A percentile compares a stretch with the other conserved stretches of the same genome.
These are phyloP conservation scores for Geopyxis carbonaria DNA, from an alignment of 495 filamentous ascomycete genomes.

Conservation along the genomic window DNA sequence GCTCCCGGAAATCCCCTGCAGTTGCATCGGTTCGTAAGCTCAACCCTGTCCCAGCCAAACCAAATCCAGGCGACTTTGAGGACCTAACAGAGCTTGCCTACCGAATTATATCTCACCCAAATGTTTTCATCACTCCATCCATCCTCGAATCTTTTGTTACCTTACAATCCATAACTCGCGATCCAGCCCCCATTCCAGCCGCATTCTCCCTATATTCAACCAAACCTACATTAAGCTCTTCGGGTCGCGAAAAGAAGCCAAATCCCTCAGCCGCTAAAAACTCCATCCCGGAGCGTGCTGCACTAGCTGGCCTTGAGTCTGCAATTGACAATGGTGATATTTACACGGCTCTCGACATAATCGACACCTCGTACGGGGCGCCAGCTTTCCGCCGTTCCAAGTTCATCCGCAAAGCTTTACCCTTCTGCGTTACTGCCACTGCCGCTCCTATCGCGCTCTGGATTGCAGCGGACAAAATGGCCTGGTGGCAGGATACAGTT, in stretches of 20 bases:
- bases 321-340: slow-evolving; percentile 66
- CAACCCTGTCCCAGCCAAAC: too few species aligned
- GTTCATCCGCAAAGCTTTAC: slow-evolving; percentile 29
- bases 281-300: slow-evolving; percentile 49
- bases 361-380: slow-evolving; percentile 58
- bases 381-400: slow-evolving; percentile 57
- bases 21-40: too few species aligned
- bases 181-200: slow-evolving; percentile 55
- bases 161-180: slow-evolving; percentile 52
- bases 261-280: slow-evolving; percentile 51
- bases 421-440: slow-evolving; percentile 10
- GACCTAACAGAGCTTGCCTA: slow-evolving; percentile 40
- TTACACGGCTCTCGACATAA: slow-evolving; percentile 55
- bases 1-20: too few species aligned
- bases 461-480: slow-evolving; percentile 42
- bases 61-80: slow-evolving; percentile 27
- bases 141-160: slow-evolving; percentile 72
- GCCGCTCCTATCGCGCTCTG: slow-evolving; percentile 50
- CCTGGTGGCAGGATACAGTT: slow-evolving; percentile 48
- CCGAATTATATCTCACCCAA: slow-evolving; percentile 50
- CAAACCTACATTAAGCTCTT: slow-evolving; percentile 51
- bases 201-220: slow-evolving; percentile 67
- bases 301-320: slow-evolving; percentile 51
- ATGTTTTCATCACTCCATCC: slow-evolving; percentile 60
- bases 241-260: slow-evolving; percentile 32